Evolutionary conservation across 352 stramenopile species (phyloP).

Genomic region (Phytophthora sp.): DNA sequence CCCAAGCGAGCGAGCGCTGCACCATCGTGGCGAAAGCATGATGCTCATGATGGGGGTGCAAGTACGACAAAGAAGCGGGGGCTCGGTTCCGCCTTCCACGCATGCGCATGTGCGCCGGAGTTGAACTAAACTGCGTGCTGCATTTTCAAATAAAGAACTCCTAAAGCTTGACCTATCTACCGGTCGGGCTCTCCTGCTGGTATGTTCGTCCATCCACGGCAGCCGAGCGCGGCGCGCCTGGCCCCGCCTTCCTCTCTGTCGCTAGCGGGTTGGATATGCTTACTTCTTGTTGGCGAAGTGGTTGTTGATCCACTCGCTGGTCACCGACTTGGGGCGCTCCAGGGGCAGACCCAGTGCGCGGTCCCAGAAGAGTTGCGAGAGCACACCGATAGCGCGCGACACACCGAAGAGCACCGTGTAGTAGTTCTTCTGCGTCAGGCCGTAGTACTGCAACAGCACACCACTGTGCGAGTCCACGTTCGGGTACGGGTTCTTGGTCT

Average conservation of each 20-base stretch:
- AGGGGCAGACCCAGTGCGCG: constrained; percentile 97
- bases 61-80: too few species aligned
- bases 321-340: constrained; percentile 99
- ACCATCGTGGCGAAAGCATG: too few species aligned
- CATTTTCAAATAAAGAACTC: constrained; percentile 50
- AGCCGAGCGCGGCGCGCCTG: not conserved
- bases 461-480: constrained; percentile 99
- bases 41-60: too few species aligned
- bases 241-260: constrained; percentile 12
- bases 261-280: constrained; percentile 15
- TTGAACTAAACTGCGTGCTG: constrained; percentile 28
- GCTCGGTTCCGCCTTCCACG: not conserved
- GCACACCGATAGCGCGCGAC: constrained; percentile 96
- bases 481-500: constrained; percentile 99
- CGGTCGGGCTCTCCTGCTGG: constrained; percentile 15
- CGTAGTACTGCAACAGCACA: constrained; percentile 99
- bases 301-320: constrained; percentile 97
- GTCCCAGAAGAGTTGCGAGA: constrained; percentile 99
- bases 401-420: constrained; percentile 99
- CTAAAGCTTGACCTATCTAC: constrained; percentile 30
- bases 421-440: constrained; percentile 99
- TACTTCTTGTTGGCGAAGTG: constrained; percentile 92
- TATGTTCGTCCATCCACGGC: constrained; percentile 18
- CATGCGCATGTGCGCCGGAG: not conserved
- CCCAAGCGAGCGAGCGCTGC: too few species aligned